Conservation (phyloP, 495 filamentous ascomycete genomes). For the Podospora bellae-mahoneyi region DNA sequence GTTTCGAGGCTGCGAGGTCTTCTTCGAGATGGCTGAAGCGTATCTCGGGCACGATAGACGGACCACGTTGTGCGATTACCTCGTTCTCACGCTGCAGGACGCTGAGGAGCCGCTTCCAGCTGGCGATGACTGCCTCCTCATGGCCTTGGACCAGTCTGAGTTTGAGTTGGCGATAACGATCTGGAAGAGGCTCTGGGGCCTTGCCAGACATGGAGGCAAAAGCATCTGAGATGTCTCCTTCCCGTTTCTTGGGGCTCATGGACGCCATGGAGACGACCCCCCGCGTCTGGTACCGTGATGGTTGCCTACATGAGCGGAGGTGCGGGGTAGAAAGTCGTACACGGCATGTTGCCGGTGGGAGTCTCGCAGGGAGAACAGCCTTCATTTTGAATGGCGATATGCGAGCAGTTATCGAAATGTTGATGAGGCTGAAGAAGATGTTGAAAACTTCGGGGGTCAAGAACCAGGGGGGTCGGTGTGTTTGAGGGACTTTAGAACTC, state of each 20-base stretch:
- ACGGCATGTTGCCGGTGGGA: neutral
- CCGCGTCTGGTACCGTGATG: neutral
- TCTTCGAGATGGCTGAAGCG: constrained; percentile 53
- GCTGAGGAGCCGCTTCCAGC: constrained; percentile 67
- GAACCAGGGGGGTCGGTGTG: too few relatives aligned
- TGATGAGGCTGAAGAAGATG: too few relatives aligned
- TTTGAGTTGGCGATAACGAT: constrained; percentile 77
- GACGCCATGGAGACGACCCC: constrained; percentile 21
- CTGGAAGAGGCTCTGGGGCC: constrained; percentile 59
- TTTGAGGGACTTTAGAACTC: neutral
- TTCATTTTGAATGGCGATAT: neutral
- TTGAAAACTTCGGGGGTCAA: too few relatives aligned
- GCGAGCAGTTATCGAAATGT: neutral
- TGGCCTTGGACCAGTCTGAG: constrained; percentile 56
- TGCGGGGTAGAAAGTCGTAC: neutral
- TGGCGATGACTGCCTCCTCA: constrained; percentile 57
- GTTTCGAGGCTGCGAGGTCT: constrained; percentile 39
- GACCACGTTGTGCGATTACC: constrained; percentile 37
- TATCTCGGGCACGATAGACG: constrained; percentile 56
- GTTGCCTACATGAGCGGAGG: neutral
- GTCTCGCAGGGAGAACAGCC: neutral
- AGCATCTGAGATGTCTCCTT: constrained; percentile 78
- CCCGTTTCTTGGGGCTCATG: constrained; percentile 34
- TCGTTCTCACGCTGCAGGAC: constrained; percentile 54
- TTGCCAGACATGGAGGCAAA: constrained; percentile 77